Percentiles rank a stretch among this genome's conserved stretches.
These are phyloP conservation scores for Pseudocercospora pini-densiflorae DNA, from an alignment of 2,329 filamentous ascomycete genomes.

Conservation along the genomic window DNA sequence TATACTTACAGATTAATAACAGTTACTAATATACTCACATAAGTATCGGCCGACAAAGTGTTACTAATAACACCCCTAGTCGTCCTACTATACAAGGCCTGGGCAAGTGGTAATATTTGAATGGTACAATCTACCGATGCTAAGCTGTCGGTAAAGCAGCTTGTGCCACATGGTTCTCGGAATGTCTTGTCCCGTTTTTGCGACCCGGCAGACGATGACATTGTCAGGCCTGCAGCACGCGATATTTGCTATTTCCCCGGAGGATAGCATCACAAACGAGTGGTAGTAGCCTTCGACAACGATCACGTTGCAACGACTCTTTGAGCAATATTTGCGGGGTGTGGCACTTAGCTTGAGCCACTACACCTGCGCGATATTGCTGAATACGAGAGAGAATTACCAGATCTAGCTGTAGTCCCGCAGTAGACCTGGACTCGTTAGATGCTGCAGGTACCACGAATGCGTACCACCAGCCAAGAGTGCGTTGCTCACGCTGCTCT, in stretches of 20 bases:
- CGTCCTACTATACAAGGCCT: too few species aligned
- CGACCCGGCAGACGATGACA: too few species aligned
- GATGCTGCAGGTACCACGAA: conserved; percentile 19
- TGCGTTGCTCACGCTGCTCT: neutral
- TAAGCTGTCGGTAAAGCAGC: neutral
- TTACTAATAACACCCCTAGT: too few species aligned
- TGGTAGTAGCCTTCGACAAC: neutral
- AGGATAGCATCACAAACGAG: neutral
- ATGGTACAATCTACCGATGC: neutral
- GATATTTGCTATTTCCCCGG: neutral
- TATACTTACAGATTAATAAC: too few species aligned
- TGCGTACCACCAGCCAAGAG: neutral
- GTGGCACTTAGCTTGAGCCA: conserved; percentile 5
- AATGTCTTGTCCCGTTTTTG: too few species aligned
- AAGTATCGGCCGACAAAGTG: too few species aligned
- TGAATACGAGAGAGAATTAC: conserved; percentile 22
- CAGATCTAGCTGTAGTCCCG: conserved; percentile 12
- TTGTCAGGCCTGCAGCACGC: neutral
- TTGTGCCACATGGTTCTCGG: too few species aligned
- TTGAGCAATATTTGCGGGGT: conserved; percentile 10
- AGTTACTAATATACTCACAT: too few species aligned
- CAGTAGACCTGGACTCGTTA: conserved; percentile 9
- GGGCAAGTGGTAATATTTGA: too few species aligned
- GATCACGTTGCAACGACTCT: neutral
- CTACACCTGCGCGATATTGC: conserved; percentile 17